Percentiles rank a stretch among this genome's conserved stretches.
Conservation (phyloP, 169 alveolate species). For the Eimeria sp. region DNA sequence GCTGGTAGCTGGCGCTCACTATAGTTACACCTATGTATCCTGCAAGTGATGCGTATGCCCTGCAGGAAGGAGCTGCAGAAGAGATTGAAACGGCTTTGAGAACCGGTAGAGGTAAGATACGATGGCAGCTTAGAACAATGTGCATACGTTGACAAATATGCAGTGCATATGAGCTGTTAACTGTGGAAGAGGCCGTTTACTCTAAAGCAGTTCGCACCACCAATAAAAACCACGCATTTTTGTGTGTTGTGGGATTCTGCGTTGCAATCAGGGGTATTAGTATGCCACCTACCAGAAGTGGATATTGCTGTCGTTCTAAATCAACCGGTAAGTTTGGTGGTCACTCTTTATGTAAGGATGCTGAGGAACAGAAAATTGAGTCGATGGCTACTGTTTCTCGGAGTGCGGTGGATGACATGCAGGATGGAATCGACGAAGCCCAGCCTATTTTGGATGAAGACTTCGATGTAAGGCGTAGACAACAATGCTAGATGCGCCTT, state of each 20-base stretch:
- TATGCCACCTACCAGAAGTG: constrained; percentile 7
- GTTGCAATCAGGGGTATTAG: constrained; percentile 14
- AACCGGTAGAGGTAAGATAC: neutral
- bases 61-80: constrained; percentile 15
- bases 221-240: neutral
- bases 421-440: constrained; percentile 23
- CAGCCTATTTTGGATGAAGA: neutral
- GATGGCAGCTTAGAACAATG: neutral
- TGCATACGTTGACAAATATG: neutral
- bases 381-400: neutral
- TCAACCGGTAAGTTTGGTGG: constrained; percentile 10
- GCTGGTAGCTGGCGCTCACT: neutral
- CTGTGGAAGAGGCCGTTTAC: neutral
- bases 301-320: neutral
- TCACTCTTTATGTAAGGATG: neutral
- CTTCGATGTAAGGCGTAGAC: neutral
- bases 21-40: neutral
- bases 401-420: neutral
- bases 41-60: neutral
- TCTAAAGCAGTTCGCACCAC: neutral
- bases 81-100: constrained; percentile 21
- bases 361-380: neutral
- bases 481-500: neutral
- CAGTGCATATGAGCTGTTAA: neutral
- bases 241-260: constrained; percentile 4